These are phyloP conservation scores for Pyrenula massariospora DNA, from an alignment of 495 filamentous ascomycete genomes.

Conservation along the genomic window DNA sequence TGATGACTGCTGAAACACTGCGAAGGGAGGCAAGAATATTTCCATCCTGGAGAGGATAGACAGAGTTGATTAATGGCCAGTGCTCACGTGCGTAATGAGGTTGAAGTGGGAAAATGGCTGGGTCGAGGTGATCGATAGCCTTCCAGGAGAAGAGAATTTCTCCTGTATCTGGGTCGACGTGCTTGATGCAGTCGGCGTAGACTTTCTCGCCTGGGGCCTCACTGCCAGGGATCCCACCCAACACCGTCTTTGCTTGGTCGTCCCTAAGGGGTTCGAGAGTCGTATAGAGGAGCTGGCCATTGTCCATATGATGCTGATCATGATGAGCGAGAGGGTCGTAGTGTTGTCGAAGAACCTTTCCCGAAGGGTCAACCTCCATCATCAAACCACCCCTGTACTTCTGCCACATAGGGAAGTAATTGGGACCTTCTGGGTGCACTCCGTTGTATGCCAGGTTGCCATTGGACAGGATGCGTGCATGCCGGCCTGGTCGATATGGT, in stretches of 20 bases:
- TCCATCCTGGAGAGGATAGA: too few relatives aligned
- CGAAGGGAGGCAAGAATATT: too few relatives aligned
- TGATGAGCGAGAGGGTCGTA: slow-evolving; percentile 30
- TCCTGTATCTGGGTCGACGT: slow-evolving; percentile 19
- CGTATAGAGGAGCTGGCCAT: slow-evolving; percentile 30
- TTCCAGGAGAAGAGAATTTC: slow-evolving; percentile 30
- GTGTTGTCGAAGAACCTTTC: slow-evolving; percentile 25
- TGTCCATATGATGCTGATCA: slow-evolving; percentile 32
- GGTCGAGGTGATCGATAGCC: slow-evolving; percentile 25
- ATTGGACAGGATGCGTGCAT: slow-evolving; percentile 28
- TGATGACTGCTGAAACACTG: too few relatives aligned
- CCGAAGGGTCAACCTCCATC: slow-evolving; percentile 24
- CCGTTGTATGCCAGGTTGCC: slow-evolving; percentile 33
- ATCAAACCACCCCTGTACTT: slow-evolving; percentile 36
- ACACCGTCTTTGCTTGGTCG: slow-evolving; percentile 20
- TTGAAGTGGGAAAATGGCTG: slow-evolving; percentile 20
- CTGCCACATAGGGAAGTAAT: slow-evolving; percentile 29
- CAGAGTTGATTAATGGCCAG: slow-evolving; percentile 34
- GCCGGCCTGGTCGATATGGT: slow-evolving; percentile 27
- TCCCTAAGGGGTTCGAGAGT: slow-evolving; percentile 24
- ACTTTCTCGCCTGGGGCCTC: slow-evolving; percentile 24
- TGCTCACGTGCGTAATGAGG: slow-evolving; percentile 32
- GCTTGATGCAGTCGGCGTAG: slow-evolving; percentile 33
- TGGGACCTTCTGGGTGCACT: slow-evolving; percentile 25
- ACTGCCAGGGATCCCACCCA: slow-evolving; percentile 25